Conservation (phyloP, 345 rosid species). For the Odontarrhena argentea region DNA sequence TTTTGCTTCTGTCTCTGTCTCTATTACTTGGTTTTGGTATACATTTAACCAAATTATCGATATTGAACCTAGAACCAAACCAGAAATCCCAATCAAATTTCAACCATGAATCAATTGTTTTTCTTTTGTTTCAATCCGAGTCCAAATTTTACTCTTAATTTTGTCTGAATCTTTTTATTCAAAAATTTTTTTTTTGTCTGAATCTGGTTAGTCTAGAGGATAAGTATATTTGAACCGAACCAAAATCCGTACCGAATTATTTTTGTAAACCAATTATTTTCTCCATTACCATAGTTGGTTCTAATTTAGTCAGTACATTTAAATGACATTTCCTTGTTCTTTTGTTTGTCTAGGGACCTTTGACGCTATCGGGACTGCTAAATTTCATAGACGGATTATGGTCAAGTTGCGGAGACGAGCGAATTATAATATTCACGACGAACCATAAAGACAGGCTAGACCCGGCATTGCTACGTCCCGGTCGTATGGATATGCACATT, state of each 20-base stretch:
- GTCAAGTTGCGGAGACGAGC: constrained; percentile 74
- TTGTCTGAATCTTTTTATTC: neutral
- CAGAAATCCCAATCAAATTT: neutral
- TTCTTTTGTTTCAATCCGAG: neutral
- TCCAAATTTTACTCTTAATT: too few species aligned
- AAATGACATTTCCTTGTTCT: neutral
- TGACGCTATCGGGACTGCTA: constrained; percentile 61
- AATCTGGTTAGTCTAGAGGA: neutral
- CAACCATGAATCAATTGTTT: neutral
- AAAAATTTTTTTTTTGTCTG: neutral
- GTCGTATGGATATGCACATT: constrained; percentile 83
- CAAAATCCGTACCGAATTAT: too few species aligned
- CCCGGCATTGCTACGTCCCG: constrained; percentile 64
- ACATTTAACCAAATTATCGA: neutral
- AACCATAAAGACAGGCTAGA: constrained; percentile 75
- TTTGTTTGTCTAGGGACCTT: constrained; percentile 40
- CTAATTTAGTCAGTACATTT: neutral
- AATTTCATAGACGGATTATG: constrained; percentile 79
- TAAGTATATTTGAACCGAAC: neutral
- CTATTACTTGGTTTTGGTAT: neutral
- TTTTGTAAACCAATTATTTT: too few species aligned
- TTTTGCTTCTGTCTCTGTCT: neutral
- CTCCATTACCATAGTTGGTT: neutral
- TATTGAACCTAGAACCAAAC: constrained; percentile 23
- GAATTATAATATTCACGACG: constrained; percentile 77